Evolutionary conservation across 2,329 filamentous ascomycete genomes (phyloP).

Genomic region (Bretziella fagacearum): DNA sequence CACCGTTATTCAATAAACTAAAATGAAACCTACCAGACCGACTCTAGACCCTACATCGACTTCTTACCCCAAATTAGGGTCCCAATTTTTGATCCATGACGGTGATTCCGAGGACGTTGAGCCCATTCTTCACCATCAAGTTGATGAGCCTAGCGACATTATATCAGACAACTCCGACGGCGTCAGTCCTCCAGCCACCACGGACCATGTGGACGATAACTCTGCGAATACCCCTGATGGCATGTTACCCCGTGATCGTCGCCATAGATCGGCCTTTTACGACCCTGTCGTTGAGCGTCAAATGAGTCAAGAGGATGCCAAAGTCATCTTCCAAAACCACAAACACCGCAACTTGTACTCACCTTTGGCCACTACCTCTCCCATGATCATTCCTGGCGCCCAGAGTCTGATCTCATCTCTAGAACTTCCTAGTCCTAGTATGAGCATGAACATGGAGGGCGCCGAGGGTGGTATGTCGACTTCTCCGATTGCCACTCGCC

Average conservation of each 20-base stretch:
- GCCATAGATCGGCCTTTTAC: conserved; percentile 69
- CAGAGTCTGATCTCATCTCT: not conserved
- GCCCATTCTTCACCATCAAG: conserved; percentile 1
- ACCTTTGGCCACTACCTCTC: conserved; percentile 1
- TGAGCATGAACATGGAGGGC: conserved; percentile 7
- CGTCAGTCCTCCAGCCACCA: not conserved
- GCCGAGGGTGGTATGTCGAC: conserved; percentile 4
- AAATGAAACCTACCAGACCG: not conserved
- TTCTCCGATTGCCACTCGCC: conserved; percentile 8
- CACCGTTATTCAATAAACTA: not conserved
- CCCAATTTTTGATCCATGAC: conserved; percentile 16
- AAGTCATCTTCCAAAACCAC: conserved; percentile 68
- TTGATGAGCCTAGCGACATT: conserved; percentile 6
- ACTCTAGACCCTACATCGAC: conserved; percentile 9
- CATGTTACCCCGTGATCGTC: conserved; percentile 43
- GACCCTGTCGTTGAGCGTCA: conserved; percentile 88
- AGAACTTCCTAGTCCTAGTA: conserved; percentile 7
- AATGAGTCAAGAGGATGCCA: conserved; percentile 85
- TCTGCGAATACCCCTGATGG: conserved; percentile 29
- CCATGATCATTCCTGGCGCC: conserved; percentile 1
- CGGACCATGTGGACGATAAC: conserved; percentile 7
- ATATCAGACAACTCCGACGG: conserved; percentile 10
- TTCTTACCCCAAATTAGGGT: conserved; percentile 14
- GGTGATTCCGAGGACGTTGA: conserved; percentile 16
- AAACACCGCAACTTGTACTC: conserved; percentile 11